Base-by-base conservation (phyloP, 2,329 filamentous ascomycete species). In the Cytospora leucostoma region DNA sequence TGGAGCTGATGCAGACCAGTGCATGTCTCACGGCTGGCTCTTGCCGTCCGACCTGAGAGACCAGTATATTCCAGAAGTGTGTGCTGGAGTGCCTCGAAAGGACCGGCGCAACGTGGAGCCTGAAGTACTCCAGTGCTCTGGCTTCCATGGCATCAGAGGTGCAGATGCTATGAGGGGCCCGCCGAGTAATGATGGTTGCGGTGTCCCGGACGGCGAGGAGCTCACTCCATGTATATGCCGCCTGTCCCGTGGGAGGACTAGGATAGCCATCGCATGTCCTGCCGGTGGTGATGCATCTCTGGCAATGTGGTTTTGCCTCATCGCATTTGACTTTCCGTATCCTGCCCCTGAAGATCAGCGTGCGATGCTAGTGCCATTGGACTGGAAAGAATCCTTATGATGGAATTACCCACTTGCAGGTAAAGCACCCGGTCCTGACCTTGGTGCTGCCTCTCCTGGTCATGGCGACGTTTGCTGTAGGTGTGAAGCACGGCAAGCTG, bases 11-110 rank as follows among this genome's bases (percentile, higher is more conserved):
- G 51, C 81, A 80, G 5, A 82, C 74, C 10, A 83, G 73, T 15
- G 81, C 79, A 67, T 84, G 82, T 2, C 77, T 76, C 27, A 83
- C 77, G 7, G 78, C 76, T 0, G 80, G 78, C 56, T 83, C 77
- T 0, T 73, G 72, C 32, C 78, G 72, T 33, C 78, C 78, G 38
- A 81, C 72, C 67, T 79, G 79, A 19, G 80, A 76, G 0, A 83
- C 77, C 11, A 81, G 69, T 3, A 75, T 73, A 3, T 73, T 71
- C 80, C 80, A 83, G 65, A 82, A 80, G 21, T 70, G 70, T 12
- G 71, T 72, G 27, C 78, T 77, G 40, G 80, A 76, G 65, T 77
- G 76, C 1, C 77, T 76, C 2, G 79, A 76, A 4, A 84, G 72
- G 1, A 75, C 70, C 0, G 75, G 75, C 0, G 77, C 75, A 1